A percentile compares a stretch with the other conserved stretches of the same genome.
Conservation (phyloP, 2,329 filamentous ascomycete species). For the Monosporascus sp. region DNA sequence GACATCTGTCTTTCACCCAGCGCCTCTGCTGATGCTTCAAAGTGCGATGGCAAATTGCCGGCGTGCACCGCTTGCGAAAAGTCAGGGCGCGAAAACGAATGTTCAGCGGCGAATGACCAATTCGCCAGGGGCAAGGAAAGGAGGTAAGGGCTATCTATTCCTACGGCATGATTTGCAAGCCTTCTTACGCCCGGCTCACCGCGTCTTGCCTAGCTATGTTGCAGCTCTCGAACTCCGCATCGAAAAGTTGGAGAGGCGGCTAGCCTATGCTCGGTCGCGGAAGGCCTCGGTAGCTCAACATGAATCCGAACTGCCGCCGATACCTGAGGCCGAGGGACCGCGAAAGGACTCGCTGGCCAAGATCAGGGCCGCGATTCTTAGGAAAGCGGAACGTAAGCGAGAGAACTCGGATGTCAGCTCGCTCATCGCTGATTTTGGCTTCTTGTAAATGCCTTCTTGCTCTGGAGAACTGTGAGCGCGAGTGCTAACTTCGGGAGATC, state of each 20-base stretch:
- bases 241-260: constrained; percentile 77
- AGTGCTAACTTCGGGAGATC: constrained; percentile 49
- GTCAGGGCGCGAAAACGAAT: constrained; percentile 78
- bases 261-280: constrained; percentile 64
- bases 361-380: constrained; percentile 58
- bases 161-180: neutral
- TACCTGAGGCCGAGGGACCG: constrained; percentile 36
- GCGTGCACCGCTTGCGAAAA: constrained; percentile 94
- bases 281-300: constrained; percentile 65
- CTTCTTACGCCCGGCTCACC: constrained; percentile 1
- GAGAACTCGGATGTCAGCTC: constrained; percentile 88
- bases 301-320: constrained; percentile 48
- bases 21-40: constrained; percentile 10
- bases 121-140: constrained; percentile 93
- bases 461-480: neutral
- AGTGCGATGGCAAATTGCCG: constrained; percentile 93
- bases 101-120: constrained; percentile 91
- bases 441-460: constrained; percentile 54
- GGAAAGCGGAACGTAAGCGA: constrained; percentile 57
- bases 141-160: constrained; percentile 49
- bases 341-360: constrained; percentile 59
- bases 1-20: constrained; percentile 1
- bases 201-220: constrained; percentile 60
- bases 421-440: constrained; percentile 89
- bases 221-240: constrained; percentile 88